Conservation (phyloP, 1,284 basidiomycete species). For the Ceratobasidium sp. region DNA sequence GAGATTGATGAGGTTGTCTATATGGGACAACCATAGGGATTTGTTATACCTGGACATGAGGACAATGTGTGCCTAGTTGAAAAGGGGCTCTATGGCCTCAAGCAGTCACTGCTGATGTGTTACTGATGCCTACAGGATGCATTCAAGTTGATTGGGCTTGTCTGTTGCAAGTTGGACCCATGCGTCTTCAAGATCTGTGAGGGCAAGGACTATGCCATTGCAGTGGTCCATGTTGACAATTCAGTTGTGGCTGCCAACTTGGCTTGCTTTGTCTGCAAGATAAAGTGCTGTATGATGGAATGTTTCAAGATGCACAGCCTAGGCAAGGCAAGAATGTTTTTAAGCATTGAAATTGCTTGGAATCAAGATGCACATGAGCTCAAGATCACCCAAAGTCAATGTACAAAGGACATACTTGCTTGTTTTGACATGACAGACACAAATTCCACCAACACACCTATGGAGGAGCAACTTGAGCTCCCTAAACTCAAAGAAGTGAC, state of each 20-base stretch:
- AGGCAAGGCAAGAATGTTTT: neutral
- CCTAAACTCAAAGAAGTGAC: conserved; percentile 1
- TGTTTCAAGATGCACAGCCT: neutral
- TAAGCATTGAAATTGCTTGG: neutral
- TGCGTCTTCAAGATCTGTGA: no score
- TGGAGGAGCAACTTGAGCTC: conserved; percentile 26
- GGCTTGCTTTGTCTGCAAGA: neutral
- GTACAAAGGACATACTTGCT: conserved; percentile 37
- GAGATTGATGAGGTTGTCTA: conserved; percentile 47
- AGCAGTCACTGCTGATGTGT: conserved; percentile 37
- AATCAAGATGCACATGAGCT: neutral
- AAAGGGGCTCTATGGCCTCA: conserved; percentile 46
- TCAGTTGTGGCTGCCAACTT: conserved; percentile 2
- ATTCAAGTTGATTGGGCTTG: conserved; percentile 42
- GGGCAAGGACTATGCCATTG: no score
- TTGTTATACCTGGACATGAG: conserved; percentile 36
- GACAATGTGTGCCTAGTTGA: conserved; percentile 1
- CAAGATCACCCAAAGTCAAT: neutral
- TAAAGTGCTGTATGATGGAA: neutral
- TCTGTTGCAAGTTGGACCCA: conserved; percentile 25
- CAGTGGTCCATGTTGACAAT: conserved; percentile 31
- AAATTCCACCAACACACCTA: conserved; percentile 43
- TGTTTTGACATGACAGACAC: conserved; percentile 44
- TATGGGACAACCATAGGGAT: conserved; percentile 46
- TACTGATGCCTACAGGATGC: conserved; percentile 30